These are phyloP conservation scores for Trematosphaeria pertusa DNA, from an alignment of 2,329 filamentous ascomycete species.

Conservation along the genomic window DNA sequence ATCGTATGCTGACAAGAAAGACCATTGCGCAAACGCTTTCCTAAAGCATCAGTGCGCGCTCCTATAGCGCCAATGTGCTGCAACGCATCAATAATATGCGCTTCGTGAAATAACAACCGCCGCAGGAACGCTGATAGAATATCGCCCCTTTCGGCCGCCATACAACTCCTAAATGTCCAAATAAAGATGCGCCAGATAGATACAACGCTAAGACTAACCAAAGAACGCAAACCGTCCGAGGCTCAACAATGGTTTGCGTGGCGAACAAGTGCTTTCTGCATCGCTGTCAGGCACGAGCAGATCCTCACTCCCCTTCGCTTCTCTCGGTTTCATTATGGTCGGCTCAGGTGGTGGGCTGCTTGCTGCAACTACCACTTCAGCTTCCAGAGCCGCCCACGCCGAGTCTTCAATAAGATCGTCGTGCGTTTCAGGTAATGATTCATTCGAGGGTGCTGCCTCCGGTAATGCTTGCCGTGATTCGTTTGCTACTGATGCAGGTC, in stretches of 20 bases:
- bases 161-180: conserved; percentile 9
- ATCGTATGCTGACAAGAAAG: conserved; percentile 17
- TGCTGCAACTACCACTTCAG: conserved; percentile 41
- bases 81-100: too few species aligned
- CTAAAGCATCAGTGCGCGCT: too few species aligned
- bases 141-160: not conserved
- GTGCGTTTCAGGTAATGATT: conserved; percentile 13
- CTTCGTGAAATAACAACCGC: too few species aligned
- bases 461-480: not conserved
- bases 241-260: conserved; percentile 44
- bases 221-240: conserved; percentile 49
- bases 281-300: conserved; percentile 55
- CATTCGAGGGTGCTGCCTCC: conserved; percentile 9
- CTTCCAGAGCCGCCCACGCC: conserved; percentile 35
- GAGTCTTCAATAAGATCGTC: conserved; percentile 30
- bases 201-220: conserved; percentile 21
- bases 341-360: conserved; percentile 34
- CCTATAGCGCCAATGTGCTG: too few species aligned
- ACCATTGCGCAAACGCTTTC: conserved; percentile 3
- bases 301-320: conserved; percentile 55
- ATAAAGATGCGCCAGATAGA: conserved; percentile 10
- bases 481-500: not conserved
- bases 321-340: conserved; percentile 25
- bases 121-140: too few species aligned
- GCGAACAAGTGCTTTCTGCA: conserved; percentile 45